phyloP scores from a whole-genome alignment of 2,329 filamentous ascomycete genomes.

The Epichloe amarillans region DNA sequence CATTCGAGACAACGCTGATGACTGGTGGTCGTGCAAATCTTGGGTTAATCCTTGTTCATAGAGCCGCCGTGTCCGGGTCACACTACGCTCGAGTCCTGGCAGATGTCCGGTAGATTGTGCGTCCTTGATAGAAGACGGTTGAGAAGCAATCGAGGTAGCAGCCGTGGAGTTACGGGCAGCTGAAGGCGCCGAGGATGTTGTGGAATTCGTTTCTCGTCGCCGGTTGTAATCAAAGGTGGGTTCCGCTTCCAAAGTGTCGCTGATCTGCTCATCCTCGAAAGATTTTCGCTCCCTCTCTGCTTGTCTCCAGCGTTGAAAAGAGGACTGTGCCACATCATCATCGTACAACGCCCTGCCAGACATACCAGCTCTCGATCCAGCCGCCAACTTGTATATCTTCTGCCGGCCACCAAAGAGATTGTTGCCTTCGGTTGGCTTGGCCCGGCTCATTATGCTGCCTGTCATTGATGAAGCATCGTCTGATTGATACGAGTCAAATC shows the following conservation, averaged over 20 bases:
- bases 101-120: conserved; percentile 24
- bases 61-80: conserved; percentile 58
- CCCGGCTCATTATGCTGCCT: conserved; percentile 69
- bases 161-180: conserved; percentile 69
- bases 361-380: conserved; percentile 39
- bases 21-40: conserved; percentile 68
- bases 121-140: conserved; percentile 42
- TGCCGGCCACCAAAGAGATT: conserved; percentile 88
- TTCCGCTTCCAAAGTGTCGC: conserved; percentile 27
- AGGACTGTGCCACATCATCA: conserved; percentile 69
- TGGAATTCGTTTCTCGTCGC: conserved; percentile 78
- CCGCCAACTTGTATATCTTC: conserved; percentile 81
- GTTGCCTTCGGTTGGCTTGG: conserved; percentile 78
- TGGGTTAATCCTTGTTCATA: conserved; percentile 76
- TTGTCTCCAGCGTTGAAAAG: conserved; percentile 65
- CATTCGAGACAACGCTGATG: conserved; percentile 61
- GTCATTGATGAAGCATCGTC: conserved; percentile 58
- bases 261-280: conserved; percentile 24
- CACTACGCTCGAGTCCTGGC: conserved; percentile 45
- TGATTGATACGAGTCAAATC: conserved; percentile 51
- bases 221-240: conserved; percentile 52
- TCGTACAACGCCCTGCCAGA: conserved; percentile 67
- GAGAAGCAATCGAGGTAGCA: conserved; percentile 65
- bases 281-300: conserved; percentile 43
- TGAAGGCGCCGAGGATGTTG: conserved; percentile 55